Conservation (phyloP, 2,329 filamentous ascomycete species). For the Stenocarpella maydis region DNA sequence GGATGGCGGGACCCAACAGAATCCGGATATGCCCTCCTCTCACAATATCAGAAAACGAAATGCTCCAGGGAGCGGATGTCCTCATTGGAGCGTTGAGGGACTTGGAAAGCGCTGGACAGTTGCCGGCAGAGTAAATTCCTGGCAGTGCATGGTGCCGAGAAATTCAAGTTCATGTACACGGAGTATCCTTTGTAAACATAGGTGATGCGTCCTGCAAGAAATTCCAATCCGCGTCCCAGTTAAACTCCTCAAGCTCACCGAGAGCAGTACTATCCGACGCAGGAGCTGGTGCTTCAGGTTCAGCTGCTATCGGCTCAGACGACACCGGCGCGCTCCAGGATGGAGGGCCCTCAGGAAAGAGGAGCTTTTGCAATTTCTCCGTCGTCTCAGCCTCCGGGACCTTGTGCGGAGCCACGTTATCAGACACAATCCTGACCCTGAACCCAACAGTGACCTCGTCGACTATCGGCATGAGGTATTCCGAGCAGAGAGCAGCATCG, state of each 20-base stretch:
- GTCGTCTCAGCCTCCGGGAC: slow-evolving; percentile 8
- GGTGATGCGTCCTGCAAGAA: slow-evolving; percentile 26
- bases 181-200: neutral
- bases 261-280: neutral
- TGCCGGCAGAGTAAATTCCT: neutral
- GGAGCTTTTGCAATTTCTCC: slow-evolving; percentile 23
- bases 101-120: neutral
- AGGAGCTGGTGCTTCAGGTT: neutral
- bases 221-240: slow-evolving; percentile 29
- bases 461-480: slow-evolving; percentile 18
- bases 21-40: slow-evolving; percentile 20
- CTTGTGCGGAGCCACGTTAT: neutral
- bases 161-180: neutral
- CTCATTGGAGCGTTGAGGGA: slow-evolving; percentile 4
- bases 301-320: neutral
- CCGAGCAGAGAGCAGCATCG: slow-evolving; percentile 15
- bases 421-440: slow-evolving; percentile 17
- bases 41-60: neutral
- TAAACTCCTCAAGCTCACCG: slow-evolving; percentile 11
- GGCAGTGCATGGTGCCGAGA: neutral
- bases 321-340: slow-evolving; percentile 9
- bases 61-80: neutral
- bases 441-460: slow-evolving; percentile 25
- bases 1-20: neutral
- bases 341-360: slow-evolving; percentile 19